phyloP scores from a whole-genome alignment of 164 flowering plant species.

The grape (Vitis vinifera) region DNA sequence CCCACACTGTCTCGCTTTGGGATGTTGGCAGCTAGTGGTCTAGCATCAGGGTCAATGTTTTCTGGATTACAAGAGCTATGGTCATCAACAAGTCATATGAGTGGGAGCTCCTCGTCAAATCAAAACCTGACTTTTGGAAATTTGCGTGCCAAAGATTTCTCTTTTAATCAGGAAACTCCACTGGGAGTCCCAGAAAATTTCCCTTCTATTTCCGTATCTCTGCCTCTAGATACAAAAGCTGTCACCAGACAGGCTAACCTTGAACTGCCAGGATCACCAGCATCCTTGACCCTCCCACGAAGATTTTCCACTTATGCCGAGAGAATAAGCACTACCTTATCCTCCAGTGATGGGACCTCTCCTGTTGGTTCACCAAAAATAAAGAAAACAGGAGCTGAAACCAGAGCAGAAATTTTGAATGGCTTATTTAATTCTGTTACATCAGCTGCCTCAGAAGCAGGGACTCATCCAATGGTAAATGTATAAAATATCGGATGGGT shows the following conservation, averaged over 20 bases:
- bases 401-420: slow-evolving; percentile 71
- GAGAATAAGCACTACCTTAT: slow-evolving; percentile 73
- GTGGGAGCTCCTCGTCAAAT: slow-evolving; percentile 33
- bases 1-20: slow-evolving; percentile 63
- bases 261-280: slow-evolving; percentile 44
- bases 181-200: slow-evolving; percentile 43
- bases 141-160: slow-evolving; percentile 44
- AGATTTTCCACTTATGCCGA: slow-evolving; percentile 84
- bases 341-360: slow-evolving; percentile 62
- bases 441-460: slow-evolving; percentile 39
- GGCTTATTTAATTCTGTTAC: slow-evolving; percentile 54
- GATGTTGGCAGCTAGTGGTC: slow-evolving; percentile 36
- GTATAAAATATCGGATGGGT: slow-evolving; percentile 30
- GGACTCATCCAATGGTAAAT: slow-evolving; percentile 38
- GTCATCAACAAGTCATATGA: slow-evolving; percentile 38
- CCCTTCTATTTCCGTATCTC: slow-evolving; percentile 43
- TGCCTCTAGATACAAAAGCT: slow-evolving; percentile 40
- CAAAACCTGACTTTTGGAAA: slow-evolving; percentile 33
- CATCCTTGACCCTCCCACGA: slow-evolving; percentile 48
- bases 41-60: slow-evolving; percentile 47
- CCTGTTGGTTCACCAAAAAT: slow-evolving; percentile 77
- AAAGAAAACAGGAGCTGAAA: slow-evolving; percentile 89
- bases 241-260: slow-evolving; percentile 34
- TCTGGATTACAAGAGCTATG: slow-evolving; percentile 55
- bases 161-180: slow-evolving; percentile 47